Evolutionary conservation across 352 stramenopile genomes (phyloP).

Genomic region (Phytopythium boreale): DNA sequence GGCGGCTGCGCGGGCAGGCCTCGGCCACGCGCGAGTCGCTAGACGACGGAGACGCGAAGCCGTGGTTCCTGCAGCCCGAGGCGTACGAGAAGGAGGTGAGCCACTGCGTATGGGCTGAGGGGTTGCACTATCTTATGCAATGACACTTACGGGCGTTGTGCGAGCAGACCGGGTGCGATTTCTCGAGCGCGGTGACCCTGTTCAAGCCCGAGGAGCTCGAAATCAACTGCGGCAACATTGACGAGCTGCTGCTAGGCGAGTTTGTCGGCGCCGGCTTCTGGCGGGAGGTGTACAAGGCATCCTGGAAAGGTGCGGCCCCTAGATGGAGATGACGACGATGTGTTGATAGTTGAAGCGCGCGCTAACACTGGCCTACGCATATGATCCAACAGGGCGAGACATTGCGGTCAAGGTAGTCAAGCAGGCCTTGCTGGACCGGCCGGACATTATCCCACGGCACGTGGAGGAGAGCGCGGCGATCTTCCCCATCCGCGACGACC

Average conservation of each 20-base stretch:
- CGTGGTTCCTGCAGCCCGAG: slow-evolving; percentile 55
- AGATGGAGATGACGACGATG: background rate
- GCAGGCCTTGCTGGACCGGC: slow-evolving; percentile 42
- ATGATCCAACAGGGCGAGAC: slow-evolving; percentile 31
- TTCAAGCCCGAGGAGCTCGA: slow-evolving; percentile 60
- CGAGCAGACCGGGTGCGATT: slow-evolving; percentile 56
- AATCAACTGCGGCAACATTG: slow-evolving; percentile 71
- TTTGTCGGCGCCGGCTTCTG: slow-evolving; percentile 69
- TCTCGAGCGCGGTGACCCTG: slow-evolving; percentile 46
- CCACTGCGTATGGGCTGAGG: background rate
- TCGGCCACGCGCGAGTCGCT: slow-evolving; percentile 2
- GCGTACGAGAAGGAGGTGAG: slow-evolving; percentile 42
- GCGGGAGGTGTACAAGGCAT: slow-evolving; percentile 64
- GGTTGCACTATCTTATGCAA: too few relatives aligned
- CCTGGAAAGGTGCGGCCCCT: slow-evolving; percentile 52
- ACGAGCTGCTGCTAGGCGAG: slow-evolving; percentile 42
- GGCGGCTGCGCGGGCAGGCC: slow-evolving; percentile 9
- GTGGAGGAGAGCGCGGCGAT: slow-evolving; percentile 70
- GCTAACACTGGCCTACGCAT: background rate
- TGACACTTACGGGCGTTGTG: slow-evolving; percentile 7
- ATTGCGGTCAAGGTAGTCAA: slow-evolving; percentile 76
- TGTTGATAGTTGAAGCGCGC: background rate
- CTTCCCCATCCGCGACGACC: slow-evolving; percentile 62
- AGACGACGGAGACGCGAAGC: slow-evolving; percentile 11
- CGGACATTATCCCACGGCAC: slow-evolving; percentile 66